phyloP scores from a whole-genome alignment of 2,329 filamentous ascomycete genomes.

The Conoideocrella luteorostrata region DNA sequence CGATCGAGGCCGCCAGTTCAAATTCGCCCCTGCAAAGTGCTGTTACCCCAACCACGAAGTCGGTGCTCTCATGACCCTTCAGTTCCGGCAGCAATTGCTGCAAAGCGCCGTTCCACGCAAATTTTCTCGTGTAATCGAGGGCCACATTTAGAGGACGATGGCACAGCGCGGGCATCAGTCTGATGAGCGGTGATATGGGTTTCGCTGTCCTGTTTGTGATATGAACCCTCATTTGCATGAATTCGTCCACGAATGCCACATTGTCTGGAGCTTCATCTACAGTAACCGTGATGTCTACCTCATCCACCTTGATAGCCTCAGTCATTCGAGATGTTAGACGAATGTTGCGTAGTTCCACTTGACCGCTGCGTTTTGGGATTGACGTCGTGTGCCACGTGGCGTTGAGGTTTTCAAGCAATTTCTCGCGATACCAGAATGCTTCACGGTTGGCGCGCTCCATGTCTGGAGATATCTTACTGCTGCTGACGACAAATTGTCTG shows the following conservation, averaged over 20 bases:
- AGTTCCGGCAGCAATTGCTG: conserved; percentile 67
- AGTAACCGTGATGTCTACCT: conserved; percentile 58
- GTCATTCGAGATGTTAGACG: conserved; percentile 73
- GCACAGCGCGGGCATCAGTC: conserved; percentile 70
- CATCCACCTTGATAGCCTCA: conserved; percentile 73
- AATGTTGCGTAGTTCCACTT: conserved; percentile 70
- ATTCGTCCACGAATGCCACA: conserved; percentile 39
- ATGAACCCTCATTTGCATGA: conserved; percentile 62
- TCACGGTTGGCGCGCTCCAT: conserved; percentile 72
- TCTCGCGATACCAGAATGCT: conserved; percentile 87
- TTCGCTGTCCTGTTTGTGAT: conserved; percentile 67
- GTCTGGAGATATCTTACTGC: conserved; percentile 71
- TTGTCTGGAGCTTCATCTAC: conserved; percentile 17
- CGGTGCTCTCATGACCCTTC: conserved; percentile 48
- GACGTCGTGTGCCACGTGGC: conserved; percentile 63
- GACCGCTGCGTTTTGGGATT: conserved; percentile 50
- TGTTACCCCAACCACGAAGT: conserved; percentile 63
- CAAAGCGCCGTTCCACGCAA: conserved; percentile 78
- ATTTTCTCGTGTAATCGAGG: conserved; percentile 73
- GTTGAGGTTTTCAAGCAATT: conserved; percentile 62
- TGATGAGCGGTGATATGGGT: conserved; percentile 64
- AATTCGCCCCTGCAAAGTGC: conserved; percentile 75
- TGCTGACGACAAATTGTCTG: conserved; percentile 87
- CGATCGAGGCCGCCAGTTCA: conserved; percentile 72
- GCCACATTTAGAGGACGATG: conserved; percentile 66